These are phyloP conservation scores for Aphanoascus verrucosus DNA, from an alignment of 2,329 filamentous ascomycete genomes.

Conservation along the genomic window DNA sequence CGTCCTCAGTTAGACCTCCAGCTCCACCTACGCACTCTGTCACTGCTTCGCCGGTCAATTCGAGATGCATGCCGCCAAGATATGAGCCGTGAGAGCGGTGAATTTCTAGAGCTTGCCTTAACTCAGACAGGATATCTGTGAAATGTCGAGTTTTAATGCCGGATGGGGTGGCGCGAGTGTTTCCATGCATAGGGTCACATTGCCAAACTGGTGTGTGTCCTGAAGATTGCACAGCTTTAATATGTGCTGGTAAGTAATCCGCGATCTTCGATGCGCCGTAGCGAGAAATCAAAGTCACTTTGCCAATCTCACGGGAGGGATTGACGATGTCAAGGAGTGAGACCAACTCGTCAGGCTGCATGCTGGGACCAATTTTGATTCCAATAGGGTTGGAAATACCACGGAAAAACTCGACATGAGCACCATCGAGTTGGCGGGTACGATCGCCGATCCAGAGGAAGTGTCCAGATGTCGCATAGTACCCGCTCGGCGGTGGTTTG, in stretches of 20 bases:
- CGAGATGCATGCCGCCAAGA: constrained; percentile 86
- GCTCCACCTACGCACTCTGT: constrained; percentile 93
- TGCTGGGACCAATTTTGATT: constrained; percentile 88
- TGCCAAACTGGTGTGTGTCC: constrained; percentile 81
- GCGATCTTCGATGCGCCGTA: constrained; percentile 75
- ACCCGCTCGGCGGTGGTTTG: constrained; percentile 45
- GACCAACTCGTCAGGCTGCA: constrained; percentile 64
- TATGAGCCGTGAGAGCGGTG: constrained; percentile 76
- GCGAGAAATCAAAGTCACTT: constrained; percentile 90
- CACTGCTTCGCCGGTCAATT: constrained; percentile 89
- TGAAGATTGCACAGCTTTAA: constrained; percentile 73
- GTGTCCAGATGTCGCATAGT: constrained; percentile 90
- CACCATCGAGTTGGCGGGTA: constrained; percentile 83
- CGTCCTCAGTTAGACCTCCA: constrained; percentile 75
- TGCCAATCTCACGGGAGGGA: constrained; percentile 69
- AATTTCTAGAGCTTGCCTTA: constrained; percentile 70
- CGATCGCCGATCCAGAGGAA: constrained; percentile 98
- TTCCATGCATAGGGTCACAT: constrained; percentile 97
- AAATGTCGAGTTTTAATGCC: constrained; percentile 92
- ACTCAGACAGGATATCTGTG: constrained; percentile 76
- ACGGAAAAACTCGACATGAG: constrained; percentile 94
- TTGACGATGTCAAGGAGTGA: constrained; percentile 76
- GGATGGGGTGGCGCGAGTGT: constrained; percentile 53
- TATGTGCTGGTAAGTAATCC: constrained; percentile 68
- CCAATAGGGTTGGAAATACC: constrained; percentile 93